Evolutionary conservation across 108 stramenopile genomes (phyloP), one percentile per base, ranked within the genome.

Genomic region (Pelagomonas calceolata): DNA sequence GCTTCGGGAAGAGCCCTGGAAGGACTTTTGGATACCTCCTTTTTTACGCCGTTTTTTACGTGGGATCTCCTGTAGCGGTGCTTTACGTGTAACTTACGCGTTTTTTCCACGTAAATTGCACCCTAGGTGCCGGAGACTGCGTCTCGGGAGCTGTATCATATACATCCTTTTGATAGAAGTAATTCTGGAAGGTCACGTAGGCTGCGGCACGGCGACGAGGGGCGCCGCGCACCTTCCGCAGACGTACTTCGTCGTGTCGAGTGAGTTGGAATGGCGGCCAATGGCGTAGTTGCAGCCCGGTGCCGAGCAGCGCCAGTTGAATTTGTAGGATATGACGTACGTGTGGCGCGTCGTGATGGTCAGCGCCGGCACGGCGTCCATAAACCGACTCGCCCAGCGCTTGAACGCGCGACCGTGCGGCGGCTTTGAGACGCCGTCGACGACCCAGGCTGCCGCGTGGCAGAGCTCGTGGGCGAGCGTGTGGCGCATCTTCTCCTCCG

Each of bases 401-500:
- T 87, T 82, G 68, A 93, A 93, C 37, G 71, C 73, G 21, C 39
- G 67, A 4, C 94, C 94, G 81, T 93, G 92, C 21, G 92, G 84
- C 30, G 94, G 94, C 34, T 91, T 91, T 36, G 79, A 70, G 21
- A 84, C 80, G 12, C 85, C 88, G 67, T 97, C 93, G 21, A 94
- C 74, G 32, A 94, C 66, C 94, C 94, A 97, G 0, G 86, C 89
- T 16, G 94, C 96, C 0, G 91, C 93, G 78, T 97, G 96, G 80
- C 93, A 94, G 74, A 95, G 81, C 78, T 97, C 96, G 82, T 97
- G 96, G 43, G 93, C 78, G 26, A 97, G 77, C 0, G 96, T 95
- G 7, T 83, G 69, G 63, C 86, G 78, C n/a, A 97, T 74, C 10
- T 90, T 77, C 21, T 86, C 76, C 68, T 81, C 84, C 34, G 77